phyloP scores from a whole-genome alignment of 176 grass and related monocot genomes.

The Eragrostis curvula region DNA sequence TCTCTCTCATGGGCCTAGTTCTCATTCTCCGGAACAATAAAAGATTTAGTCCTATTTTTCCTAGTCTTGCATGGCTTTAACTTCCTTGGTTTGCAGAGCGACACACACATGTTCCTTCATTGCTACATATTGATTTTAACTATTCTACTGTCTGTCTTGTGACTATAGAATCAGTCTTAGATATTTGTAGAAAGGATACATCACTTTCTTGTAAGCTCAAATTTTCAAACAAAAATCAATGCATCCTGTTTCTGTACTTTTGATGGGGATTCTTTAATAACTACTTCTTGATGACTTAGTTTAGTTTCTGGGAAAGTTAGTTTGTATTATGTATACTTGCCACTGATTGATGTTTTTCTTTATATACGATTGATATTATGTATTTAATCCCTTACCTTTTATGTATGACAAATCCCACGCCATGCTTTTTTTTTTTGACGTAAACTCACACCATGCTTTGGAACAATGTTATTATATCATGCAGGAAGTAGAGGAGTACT shows the following conservation, averaged over 20 bases:
- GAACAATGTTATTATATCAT: slow-evolving; percentile 15
- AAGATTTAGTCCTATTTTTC: not conserved
- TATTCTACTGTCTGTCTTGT: not conserved
- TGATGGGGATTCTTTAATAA: not conserved
- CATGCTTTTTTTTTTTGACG: too few species aligned
- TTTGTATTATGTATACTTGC: not conserved
- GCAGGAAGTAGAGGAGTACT: slow-evolving; percentile 86
- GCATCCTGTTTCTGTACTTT: not conserved
- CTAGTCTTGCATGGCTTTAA: not conserved
- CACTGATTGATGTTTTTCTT: not conserved
- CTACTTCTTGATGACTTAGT: not conserved
- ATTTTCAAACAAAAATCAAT: not conserved
- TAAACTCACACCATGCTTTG: not conserved
- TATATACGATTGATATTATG: not conserved
- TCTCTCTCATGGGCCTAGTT: not conserved
- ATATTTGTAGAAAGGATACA: not conserved
- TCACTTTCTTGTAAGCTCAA: not conserved
- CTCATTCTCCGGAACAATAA: not conserved
- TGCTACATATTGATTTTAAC: not conserved
- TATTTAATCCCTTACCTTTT: not conserved
- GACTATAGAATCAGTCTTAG: not conserved
- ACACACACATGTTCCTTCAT: not conserved
- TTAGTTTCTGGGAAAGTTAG: not conserved
- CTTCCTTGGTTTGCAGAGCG: not conserved
- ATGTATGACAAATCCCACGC: slow-evolving; percentile 1